Base-by-base conservation (phyloP, 768 basidiomycete species). In the Serpula lacrymans region DNA sequence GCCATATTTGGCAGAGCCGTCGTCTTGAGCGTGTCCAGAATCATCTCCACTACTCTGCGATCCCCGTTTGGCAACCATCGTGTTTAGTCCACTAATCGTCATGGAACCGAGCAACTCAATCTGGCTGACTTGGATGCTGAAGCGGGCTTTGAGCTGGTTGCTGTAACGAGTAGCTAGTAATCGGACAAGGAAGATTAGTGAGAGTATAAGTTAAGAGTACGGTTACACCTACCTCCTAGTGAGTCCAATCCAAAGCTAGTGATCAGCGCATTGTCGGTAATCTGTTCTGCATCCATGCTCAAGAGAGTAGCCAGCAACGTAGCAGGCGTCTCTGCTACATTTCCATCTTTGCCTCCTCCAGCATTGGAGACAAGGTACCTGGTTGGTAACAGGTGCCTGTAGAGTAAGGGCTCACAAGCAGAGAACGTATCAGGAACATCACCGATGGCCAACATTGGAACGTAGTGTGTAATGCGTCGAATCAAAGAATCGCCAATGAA, bases 401-500 rank as follows among this genome's bases (percentile, higher is more conserved):
- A 60, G 27, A 60, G 34, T 10, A 52, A 42, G 2, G 59, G 59
- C 35, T 56, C 58, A 26, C 54, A 60, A 7, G 47, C 13, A 13
- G 51, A 43, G 47, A 60, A 58, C 1, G 55, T 48, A 13, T 47
- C 50, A 3, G 59, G 57, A 22, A 50, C 45, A 11, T 60, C 59
- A n/a, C 18, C 12, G 29, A 60, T 49, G 6, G 51, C 31, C 7
- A 60, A 51, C 51, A 60, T 57, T 1, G 58, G 58, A 13, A 60
- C 55, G 23, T 60, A 60, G 45, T 60, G 59, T 9, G 57, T 38
- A 23, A 60, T 50, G 36, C 48, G 59, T 41, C 59, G 58, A 38
- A 50, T 28, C 8, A 60, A 45, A 29, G 48, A 60, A 39, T 60
- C 59, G 3, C 59, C 59, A 7, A 60, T 58, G 38, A 60, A 60